Evolutionary conservation across 2,329 filamentous ascomycete genomes (phyloP), one percentile per base, ranked within the genome.

Genomic region (Thermomyces lanuginosus): DNA sequence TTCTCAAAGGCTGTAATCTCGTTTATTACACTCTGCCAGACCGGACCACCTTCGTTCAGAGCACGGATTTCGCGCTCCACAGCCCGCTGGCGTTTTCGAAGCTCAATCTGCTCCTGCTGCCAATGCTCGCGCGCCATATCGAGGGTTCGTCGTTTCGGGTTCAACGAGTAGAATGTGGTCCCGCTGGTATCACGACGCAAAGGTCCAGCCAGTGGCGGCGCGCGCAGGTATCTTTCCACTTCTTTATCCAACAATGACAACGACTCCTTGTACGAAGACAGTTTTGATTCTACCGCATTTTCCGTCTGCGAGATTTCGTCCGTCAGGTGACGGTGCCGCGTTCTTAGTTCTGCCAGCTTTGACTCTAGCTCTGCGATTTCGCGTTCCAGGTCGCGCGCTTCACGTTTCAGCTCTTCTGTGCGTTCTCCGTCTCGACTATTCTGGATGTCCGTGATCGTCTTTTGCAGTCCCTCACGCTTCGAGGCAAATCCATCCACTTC

Each of bases 121-220:
- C 64, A 72, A 35, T 69, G 61, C 21, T 71, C 65, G 30, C 58
- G 57, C 4, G 67, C 70, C 59, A 73, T 63, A 16, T 65, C 61
- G 14, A 75, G 55, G 1, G 69, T 75, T 21, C 70, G 56, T 18
- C 66, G 59, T 29, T 66, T 61, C 0, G 60, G 51, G n/a, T 64
- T 64, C 16, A 73, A 48, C 2, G 58, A 49, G 26, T 63, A 58
- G 37, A 68, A 67, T 2, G 50, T 53, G 30, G 56, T 33, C 42
- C 43, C 31, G 11, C 29, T 37, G 2, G 50, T 39, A 4, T 21
- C 31, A n/a, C 38, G 37, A 3, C 36, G 32, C n/a, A 55, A 39
- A 6, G 61, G 48, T n/a, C n/a, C n/a, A 27, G 48, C 44, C 16
- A 59, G 38, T 3, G 56, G 62, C 8, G 62, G 61, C 14, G 51